These are phyloP conservation scores for Phytopythium chamaehyphon DNA, from an alignment of 352 stramenopile genomes.

Conservation along the genomic window DNA sequence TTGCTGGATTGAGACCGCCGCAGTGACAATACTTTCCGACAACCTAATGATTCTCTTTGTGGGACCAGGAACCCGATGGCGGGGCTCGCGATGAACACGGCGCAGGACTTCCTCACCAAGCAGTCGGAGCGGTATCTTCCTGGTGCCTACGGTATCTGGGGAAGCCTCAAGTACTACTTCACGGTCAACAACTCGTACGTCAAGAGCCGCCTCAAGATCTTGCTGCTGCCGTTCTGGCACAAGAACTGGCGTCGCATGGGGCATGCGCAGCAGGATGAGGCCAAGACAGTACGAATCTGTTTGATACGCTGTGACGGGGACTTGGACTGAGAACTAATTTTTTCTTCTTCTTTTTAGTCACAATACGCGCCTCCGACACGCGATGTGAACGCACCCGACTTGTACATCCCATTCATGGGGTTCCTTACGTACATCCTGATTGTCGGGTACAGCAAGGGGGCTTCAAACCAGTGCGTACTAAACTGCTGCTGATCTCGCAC, in stretches of 20 bases:
- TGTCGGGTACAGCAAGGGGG: conserved; percentile 95
- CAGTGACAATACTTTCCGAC: no score
- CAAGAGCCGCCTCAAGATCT: conserved; percentile 82
- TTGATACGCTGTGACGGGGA: neutral
- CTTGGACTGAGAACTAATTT: neutral
- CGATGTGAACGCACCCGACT: conserved; percentile 97
- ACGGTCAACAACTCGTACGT: conserved; percentile 90
- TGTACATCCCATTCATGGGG: conserved; percentile 99
- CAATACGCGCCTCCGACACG: conserved; percentile 89
- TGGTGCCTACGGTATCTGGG: conserved; percentile 72
- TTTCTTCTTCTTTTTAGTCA: conserved; percentile 1
- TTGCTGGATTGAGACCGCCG: no score
- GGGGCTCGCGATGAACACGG: conserved; percentile 80
- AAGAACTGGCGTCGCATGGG: conserved; percentile 83
- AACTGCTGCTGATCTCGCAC: no score
- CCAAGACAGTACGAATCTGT: conserved; percentile 36
- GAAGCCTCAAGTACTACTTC: conserved; percentile 88
- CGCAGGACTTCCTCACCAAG: conserved; percentile 78
- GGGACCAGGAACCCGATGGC: conserved; percentile 76
- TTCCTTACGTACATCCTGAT: conserved; percentile 99
- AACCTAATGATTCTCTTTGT: neutral
- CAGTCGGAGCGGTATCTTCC: conserved; percentile 81
- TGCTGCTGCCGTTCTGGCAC: conserved; percentile 85
- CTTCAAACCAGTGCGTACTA: conserved; percentile 75
- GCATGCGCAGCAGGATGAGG: conserved; percentile 52